Evolutionary conservation across 2,329 filamentous ascomycete genomes (phyloP).

Genomic region (Colletotrichum orchidophilum): DNA sequence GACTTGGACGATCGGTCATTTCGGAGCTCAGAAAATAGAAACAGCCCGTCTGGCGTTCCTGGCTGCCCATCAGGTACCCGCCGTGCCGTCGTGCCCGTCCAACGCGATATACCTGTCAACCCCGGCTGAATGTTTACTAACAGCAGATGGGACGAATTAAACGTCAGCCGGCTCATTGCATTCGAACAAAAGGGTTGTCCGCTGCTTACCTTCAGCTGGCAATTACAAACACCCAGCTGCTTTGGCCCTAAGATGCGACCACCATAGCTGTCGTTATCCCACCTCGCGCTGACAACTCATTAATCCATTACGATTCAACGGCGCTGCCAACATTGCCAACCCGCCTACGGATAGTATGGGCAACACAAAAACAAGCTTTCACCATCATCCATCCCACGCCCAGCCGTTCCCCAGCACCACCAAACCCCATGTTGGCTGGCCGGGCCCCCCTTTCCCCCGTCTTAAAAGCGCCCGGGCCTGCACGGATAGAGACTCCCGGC

Average conservation of each 20-base stretch:
- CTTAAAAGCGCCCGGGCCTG: neutral
- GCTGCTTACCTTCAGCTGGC: neutral
- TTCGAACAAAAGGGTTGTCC: neutral
- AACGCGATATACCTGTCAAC: constrained; percentile 1
- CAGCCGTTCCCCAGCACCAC: neutral
- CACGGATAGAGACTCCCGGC: constrained; percentile 4
- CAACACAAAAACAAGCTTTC: constrained; percentile 30
- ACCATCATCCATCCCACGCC: constrained; percentile 5
- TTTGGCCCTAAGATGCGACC: neutral
- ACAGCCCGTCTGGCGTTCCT: neutral
- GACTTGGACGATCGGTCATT: neutral
- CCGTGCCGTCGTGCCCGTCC: constrained; percentile 13
- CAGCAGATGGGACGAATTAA: constrained; percentile 12
- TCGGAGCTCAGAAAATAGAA: constrained; percentile 4
- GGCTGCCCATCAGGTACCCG: constrained; percentile 19
- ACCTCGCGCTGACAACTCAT: constrained; percentile 16
- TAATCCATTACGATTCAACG: too few relatives aligned
- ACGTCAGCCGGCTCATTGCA: neutral
- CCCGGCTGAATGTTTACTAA: neutral
- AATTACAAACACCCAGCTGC: neutral
- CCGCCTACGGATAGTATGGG: neutral
- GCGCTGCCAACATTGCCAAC: neutral
- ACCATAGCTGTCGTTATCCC: neutral
- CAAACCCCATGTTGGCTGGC: constrained; percentile 6
- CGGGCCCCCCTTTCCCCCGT: neutral